Percentiles rank a stretch among this genome's conserved stretches.
phyloP scores from a whole-genome alignment of 2,329 filamentous ascomycete species.

The Calonectria pauciramosa region DNA sequence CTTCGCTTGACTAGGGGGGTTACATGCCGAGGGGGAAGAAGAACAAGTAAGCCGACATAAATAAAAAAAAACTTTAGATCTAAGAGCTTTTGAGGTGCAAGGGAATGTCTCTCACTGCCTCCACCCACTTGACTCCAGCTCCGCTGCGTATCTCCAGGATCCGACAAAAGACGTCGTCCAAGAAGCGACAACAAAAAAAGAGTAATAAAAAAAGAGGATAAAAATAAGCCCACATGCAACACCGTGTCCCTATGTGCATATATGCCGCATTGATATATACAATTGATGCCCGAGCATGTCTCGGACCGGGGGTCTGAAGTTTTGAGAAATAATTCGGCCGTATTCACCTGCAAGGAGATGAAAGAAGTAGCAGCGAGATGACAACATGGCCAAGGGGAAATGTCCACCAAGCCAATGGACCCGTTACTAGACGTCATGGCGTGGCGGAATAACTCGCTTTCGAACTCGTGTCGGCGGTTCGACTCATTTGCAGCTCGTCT shows the following conservation, averaged over 20 bases:
- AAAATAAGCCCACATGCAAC: conserved; percentile 34
- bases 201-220: conserved; percentile 24
- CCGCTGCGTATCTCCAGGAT: conserved; percentile 23
- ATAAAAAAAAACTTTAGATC: conserved; percentile 7
- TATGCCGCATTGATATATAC: conserved; percentile 46
- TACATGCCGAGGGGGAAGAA: conserved; percentile 20
- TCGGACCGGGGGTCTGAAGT: conserved; percentile 8
- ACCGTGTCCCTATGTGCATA: conserved; percentile 47
- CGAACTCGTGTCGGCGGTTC: background rate
- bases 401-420: conserved; percentile 17
- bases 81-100: conserved; percentile 13
- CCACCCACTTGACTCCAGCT: conserved; percentile 16
- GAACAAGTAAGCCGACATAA: conserved; percentile 17
- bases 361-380: conserved; percentile 5
- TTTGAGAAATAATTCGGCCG: conserved; percentile 23
- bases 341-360: conserved; percentile 22
- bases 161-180: conserved; percentile 20
- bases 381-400: conserved; percentile 11
- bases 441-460: conserved; percentile 21
- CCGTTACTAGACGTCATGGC: conserved; percentile 4
- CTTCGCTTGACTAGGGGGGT: conserved; percentile 29
- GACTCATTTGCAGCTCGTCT: conserved; percentile 30
- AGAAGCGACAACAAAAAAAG: conserved; percentile 25
- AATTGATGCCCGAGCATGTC: conserved; percentile 32
- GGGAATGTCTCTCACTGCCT: conserved; percentile 3